Evolutionary conservation across 495 filamentous ascomycete genomes (phyloP), one percentile per base, ranked within the genome.

Genomic region (Lichina pygmaea): DNA sequence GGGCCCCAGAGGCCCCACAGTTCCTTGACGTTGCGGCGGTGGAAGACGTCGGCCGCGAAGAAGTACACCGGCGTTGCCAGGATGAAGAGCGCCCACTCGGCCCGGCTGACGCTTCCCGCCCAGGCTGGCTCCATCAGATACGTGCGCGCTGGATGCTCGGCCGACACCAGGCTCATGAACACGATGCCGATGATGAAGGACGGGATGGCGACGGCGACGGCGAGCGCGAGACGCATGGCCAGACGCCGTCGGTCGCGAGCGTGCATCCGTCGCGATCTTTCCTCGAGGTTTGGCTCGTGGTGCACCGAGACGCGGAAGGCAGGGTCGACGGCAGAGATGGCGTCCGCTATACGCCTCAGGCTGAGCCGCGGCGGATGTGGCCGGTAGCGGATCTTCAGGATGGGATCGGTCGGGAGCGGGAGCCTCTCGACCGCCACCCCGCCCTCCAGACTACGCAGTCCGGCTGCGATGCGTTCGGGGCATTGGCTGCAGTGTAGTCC

Each of bases 401-500:
- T 71, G 0, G 83, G 81, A 44, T 70, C 60, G 5, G 61, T 58
- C 34, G 68, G 48, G 8, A 66, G 74, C 10, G 66, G 58, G 2
- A 56, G 33, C 24, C 67, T 60, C 8, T 71, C 66, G 15, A 79
- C 54, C 6, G 51, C 53, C n/a, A 77, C 40, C 17, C 39, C 45
- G 13, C 60, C 58, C 2, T 66, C 62, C 30, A 75, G 66, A 17
- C 56, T 58, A 37, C 66, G 52, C 46, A 91, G 58, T 6, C 64
- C 62, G 2, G 52, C 60, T 1, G 65, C 50, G 12, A 92, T 64
- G 33, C 71, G 68, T 8, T 60, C 58, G 2, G 86, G 78, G 52
- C 89, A 94, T 55, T 86, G 78, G 36, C 73, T 66, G 60, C 86
- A 94, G 59, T 78, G 86, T 70, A 94, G 84, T 38, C 89, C 86